These are phyloP conservation scores for Macrotyloma uniflorum DNA, from an alignment of 306 rosid species.

Conservation along the genomic window DNA sequence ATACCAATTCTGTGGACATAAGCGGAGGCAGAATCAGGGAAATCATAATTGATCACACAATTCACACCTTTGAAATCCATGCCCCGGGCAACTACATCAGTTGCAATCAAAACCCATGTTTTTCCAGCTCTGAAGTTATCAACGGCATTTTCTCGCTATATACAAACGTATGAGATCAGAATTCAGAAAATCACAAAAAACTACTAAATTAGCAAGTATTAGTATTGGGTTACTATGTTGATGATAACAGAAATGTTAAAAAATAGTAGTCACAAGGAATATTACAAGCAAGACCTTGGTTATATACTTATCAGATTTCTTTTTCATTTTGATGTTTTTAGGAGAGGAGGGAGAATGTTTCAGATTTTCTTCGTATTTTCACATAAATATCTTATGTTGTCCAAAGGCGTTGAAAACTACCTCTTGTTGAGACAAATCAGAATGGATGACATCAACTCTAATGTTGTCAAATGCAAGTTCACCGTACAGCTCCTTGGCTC, in stretches of 20 bases:
- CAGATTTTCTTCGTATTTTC: constrained; percentile 4
- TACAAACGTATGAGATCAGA: constrained; percentile 31
- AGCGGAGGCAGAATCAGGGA: constrained; percentile 89
- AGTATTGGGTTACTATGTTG: too few species aligned
- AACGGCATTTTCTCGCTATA: constrained; percentile 88
- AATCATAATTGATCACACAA: constrained; percentile 90
- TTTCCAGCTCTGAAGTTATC: constrained; percentile 93
- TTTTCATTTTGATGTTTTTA: too few species aligned
- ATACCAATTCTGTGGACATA: constrained; percentile 94
- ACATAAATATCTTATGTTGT: constrained; percentile 5
- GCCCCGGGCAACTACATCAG: constrained; percentile 96
- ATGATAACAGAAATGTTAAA: background rate
- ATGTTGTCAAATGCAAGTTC: constrained; percentile 77
- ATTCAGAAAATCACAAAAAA: background rate
- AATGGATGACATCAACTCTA: constrained; percentile 84
- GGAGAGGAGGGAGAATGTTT: background rate
- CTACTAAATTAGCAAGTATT: constrained; percentile 6
- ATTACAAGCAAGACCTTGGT: too few species aligned
- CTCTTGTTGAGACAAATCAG: constrained; percentile 81
- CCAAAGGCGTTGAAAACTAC: constrained; percentile 50
- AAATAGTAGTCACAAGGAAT: background rate
- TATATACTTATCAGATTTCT: too few species aligned
- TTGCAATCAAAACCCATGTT: constrained; percentile 96
- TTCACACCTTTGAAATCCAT: constrained; percentile 96
- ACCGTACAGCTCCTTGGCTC: constrained; percentile 85